These are phyloP conservation scores for Tricholoma bakamatsutake DNA, from an alignment of 768 basidiomycete species.

Conservation along the genomic window DNA sequence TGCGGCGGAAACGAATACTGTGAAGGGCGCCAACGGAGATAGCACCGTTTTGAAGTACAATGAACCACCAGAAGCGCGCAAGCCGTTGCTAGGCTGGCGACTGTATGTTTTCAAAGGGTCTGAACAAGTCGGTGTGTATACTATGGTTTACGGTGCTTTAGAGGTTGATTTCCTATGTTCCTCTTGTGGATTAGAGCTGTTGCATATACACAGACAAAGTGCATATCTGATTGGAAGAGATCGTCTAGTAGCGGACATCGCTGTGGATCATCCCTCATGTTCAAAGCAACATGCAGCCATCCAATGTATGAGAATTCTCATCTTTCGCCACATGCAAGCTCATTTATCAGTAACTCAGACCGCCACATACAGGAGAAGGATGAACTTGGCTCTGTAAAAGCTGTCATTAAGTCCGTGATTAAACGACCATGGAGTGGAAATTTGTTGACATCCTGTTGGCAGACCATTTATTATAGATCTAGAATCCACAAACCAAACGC, in stretches of 20 bases:
- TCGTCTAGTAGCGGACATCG: constrained; percentile 77
- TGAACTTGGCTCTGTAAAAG: constrained; percentile 76
- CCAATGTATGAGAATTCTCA: constrained; percentile 55
- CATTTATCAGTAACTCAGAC: constrained; percentile 35
- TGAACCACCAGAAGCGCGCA: constrained; percentile 96
- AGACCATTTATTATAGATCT: constrained; percentile 98
- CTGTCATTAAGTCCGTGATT: constrained; percentile 71
- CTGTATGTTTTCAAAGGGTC: constrained; percentile 96
- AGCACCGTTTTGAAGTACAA: constrained; percentile 92
- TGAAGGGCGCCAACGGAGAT: constrained; percentile 68
- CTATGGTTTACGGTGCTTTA: not conserved
- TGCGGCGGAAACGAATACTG: constrained; percentile 94
- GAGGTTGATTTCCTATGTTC: not conserved
- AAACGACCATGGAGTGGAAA: not conserved
- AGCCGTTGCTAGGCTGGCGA: constrained; percentile 86
- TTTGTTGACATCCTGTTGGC: constrained; percentile 4
- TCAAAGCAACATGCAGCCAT: constrained; percentile 98
- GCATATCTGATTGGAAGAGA: constrained; percentile 94
- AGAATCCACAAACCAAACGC: constrained; percentile 95
- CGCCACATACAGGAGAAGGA: constrained; percentile 83
- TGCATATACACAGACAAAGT: constrained; percentile 92
- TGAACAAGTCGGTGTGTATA: constrained; percentile 79
- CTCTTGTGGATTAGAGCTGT: constrained; percentile 52
- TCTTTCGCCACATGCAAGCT: not conserved
- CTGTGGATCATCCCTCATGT: constrained; percentile 92